Evolutionary conservation across 768 basidiomycete species (phyloP), one percentile per base, ranked within the genome.

Genomic region (Cystobasidium ongulense): DNA sequence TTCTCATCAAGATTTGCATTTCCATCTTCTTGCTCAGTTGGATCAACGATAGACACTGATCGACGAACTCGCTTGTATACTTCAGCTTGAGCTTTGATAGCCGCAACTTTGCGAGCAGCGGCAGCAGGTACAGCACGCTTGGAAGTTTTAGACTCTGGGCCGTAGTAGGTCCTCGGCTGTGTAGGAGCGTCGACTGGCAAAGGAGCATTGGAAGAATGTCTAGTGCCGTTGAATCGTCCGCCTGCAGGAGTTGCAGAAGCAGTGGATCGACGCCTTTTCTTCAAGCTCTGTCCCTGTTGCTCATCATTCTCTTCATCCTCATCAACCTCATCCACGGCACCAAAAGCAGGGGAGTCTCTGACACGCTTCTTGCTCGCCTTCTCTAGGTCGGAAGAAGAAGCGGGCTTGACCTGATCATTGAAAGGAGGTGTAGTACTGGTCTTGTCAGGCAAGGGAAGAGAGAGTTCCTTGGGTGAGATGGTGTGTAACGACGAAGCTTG

Each of bases 151-250:
- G 57, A 67, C 29, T 50, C 53, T 27, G 57, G 35, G 33, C 38
- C 74, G 17, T 39, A 10, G 33, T 68, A 68, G 4, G n/a, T 33
- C 72, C 74, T 50, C 21, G 74, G 39, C 61, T 77, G 53, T n/a
- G 77, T 78, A 31, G 78, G 78, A 15, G 78, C 78, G 38, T 76
- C 76, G 54, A 77, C 72, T 15, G 59, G 61, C 53, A 79, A 59
- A 38, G 66, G 64, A 18, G 71, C 70, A 52, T 76, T 76, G 64
- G 71, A 70, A 10, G 77, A 76, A 75, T 79, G 77, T 46, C 78
- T 75, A 50, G 75, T 65, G 8, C 78, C 78, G 31, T 66, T 76
- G 72, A 77, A 78, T 52, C 76, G 33, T 3, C 33, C 52, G 15
- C 15, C n/a, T n/a, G n/a, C 65, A 23, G 63, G 35, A 41, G 13